phyloP scores from a whole-genome alignment of 306 rosid species.

The Morella rubra region DNA sequence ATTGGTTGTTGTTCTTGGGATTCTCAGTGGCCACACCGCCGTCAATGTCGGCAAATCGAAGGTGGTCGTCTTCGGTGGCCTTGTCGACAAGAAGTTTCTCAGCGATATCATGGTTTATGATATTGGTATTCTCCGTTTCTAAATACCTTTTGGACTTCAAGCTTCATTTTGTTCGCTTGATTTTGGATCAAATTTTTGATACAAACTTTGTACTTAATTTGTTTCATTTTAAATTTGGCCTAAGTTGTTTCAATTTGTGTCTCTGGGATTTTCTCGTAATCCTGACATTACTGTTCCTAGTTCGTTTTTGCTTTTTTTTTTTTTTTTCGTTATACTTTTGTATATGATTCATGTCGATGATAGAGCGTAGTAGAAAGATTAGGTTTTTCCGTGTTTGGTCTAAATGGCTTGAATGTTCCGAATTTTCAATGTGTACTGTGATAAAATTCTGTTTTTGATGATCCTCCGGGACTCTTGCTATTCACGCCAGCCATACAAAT shows the following conservation, averaged over 20 bases:
- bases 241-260: neutral
- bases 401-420: neutral
- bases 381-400: neutral
- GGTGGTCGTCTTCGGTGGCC: slow-evolving; percentile 91
- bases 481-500: neutral
- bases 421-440: neutral
- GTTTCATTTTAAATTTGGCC: neutral
- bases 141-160: neutral
- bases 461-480: neutral
- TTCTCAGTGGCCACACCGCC: slow-evolving; percentile 81
- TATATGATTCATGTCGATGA: no score
- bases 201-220: neutral
- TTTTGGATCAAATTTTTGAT: neutral
- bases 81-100: slow-evolving; percentile 81
- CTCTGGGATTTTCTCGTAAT: neutral
- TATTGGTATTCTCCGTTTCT: slow-evolving; percentile 42
- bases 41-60: slow-evolving; percentile 83
- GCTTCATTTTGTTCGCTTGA: neutral
- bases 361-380: no score
- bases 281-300: neutral
- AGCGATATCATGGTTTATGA: slow-evolving; percentile 74
- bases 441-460: neutral
- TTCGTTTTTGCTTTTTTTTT: neutral
- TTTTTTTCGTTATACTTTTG: no score
- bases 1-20: slow-evolving; percentile 16